Evolutionary conservation across 2,329 filamentous ascomycete genomes (phyloP).

Genomic region (Paramyrothecium roridum): DNA sequence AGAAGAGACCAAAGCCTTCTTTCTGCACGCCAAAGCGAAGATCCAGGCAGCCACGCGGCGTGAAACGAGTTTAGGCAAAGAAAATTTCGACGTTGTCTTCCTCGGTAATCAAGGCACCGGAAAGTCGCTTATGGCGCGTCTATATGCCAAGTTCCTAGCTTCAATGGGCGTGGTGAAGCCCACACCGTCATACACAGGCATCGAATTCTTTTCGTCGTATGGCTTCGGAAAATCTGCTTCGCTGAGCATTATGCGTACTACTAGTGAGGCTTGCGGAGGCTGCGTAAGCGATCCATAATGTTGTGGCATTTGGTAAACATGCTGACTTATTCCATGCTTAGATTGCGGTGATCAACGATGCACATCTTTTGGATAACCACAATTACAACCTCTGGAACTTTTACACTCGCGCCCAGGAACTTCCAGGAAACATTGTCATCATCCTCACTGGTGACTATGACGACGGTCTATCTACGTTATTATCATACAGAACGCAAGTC

Average conservation of each 20-base stretch:
- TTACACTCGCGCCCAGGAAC: slow-evolving; percentile 17
- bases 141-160: slow-evolving; percentile 24
- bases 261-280: slow-evolving; percentile 43
- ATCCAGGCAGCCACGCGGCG: slow-evolving; percentile 51
- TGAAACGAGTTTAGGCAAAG: slow-evolving; percentile 45
- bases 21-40: slow-evolving; percentile 37
- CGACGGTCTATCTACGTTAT: slow-evolving; percentile 59
- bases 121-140: slow-evolving; percentile 22
- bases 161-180: slow-evolving; percentile 21
- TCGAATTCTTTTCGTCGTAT: slow-evolving; percentile 21
- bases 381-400: slow-evolving; percentile 24
- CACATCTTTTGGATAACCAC: slow-evolving; percentile 21
- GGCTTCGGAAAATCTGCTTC: slow-evolving; percentile 29
- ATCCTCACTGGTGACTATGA: slow-evolving; percentile 23
- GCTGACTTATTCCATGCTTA: slow-evolving; percentile 9
- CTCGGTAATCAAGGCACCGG: slow-evolving; percentile 25
- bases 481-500: slow-evolving; percentile 47
- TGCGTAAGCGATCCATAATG: slow-evolving; percentile 39
- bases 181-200: slow-evolving; percentile 42
- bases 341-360: slow-evolving; percentile 25
- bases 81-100: slow-evolving; percentile 26
- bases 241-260: slow-evolving; percentile 38
- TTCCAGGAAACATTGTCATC: slow-evolving; percentile 22
- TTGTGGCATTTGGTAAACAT: not conserved
- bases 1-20: slow-evolving; percentile 57